phyloP scores from a whole-genome alignment of 805 yeast genomes.

The Saccharomycopsis oosterbeekiorum region DNA sequence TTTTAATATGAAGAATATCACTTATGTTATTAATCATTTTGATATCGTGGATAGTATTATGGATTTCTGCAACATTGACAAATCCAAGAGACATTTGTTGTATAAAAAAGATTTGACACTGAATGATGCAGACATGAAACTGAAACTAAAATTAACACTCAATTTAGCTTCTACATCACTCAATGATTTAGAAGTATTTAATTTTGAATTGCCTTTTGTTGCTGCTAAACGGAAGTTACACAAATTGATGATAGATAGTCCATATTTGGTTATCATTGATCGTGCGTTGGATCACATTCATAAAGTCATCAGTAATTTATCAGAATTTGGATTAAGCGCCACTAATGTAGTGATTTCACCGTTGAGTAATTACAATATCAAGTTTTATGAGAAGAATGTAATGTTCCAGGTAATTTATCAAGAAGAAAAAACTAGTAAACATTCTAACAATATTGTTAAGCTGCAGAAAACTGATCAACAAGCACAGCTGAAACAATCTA shows the following conservation, averaged over 20 bases:
- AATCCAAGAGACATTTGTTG: slow-evolving; percentile 40
- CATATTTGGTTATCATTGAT: slow-evolving; percentile 49
- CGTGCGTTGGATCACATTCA: slow-evolving; percentile 52
- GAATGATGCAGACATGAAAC: slow-evolving; percentile 35
- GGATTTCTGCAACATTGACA: slow-evolving; percentile 73
- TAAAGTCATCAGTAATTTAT: slow-evolving; percentile 44
- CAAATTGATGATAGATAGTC: slow-evolving; percentile 67
- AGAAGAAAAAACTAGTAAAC: slow-evolving; percentile 26
- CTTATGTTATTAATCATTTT: slow-evolving; percentile 67
- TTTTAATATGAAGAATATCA: slow-evolving; percentile 44
- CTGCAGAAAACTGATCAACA: neutral
- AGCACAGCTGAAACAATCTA: slow-evolving; percentile 21
- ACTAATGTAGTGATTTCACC: slow-evolving; percentile 63
- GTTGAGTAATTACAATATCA: slow-evolving; percentile 69
- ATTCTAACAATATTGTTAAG: neutral
- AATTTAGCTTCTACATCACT: slow-evolving; percentile 63
- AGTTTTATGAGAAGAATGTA: slow-evolving; percentile 68
- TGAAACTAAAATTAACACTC: slow-evolving; percentile 45
- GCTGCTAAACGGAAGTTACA: slow-evolving; percentile 52
- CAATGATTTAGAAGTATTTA: slow-evolving; percentile 73
- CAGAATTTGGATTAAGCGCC: slow-evolving; percentile 45
- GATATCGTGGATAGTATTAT: slow-evolving; percentile 67
- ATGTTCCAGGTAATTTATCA: slow-evolving; percentile 84
- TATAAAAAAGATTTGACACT: slow-evolving; percentile 8
- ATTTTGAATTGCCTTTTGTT: slow-evolving; percentile 60